These are phyloP conservation scores for Carex kokanica DNA, from an alignment of 176 grass and related monocot genomes.

Conservation along the genomic window DNA sequence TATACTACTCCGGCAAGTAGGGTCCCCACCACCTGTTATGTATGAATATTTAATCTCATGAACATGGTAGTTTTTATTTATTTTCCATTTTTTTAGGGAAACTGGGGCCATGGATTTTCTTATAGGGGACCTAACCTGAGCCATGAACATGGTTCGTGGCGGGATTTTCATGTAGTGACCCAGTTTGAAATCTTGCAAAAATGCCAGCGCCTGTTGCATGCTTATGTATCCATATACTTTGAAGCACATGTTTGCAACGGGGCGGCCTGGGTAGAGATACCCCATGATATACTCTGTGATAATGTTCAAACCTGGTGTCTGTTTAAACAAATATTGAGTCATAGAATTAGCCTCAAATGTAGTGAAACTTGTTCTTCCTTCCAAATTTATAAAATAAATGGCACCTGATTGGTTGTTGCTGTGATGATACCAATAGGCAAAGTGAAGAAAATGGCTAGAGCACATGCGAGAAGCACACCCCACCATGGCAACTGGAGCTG, in stretches of 20 bases:
- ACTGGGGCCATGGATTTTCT: neutral
- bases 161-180: slow-evolving; percentile 99
- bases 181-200: slow-evolving; percentile 91
- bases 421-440: slow-evolving; percentile 92
- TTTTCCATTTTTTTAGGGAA: neutral
- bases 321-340: neutral
- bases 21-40: slow-evolving; percentile 75
- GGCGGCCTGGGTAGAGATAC: slow-evolving; percentile 75
- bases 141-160: slow-evolving; percentile 95
- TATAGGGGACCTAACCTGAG: slow-evolving; percentile 46
- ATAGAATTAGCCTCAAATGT: neutral
- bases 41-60: neutral
- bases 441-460: slow-evolving; percentile 72
- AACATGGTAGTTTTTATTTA: neutral
- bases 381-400: neutral
- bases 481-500: slow-evolving; percentile 97
- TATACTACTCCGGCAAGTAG: slow-evolving; percentile 77
- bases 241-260: slow-evolving; percentile 96
- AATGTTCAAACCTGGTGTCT: slow-evolving; percentile 87
- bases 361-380: neutral
- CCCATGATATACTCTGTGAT: slow-evolving; percentile 96
- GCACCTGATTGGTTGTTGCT: slow-evolving; percentile 87
- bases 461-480: slow-evolving; percentile 86
- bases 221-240: slow-evolving; percentile 96
- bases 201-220: slow-evolving; percentile 69